Evolutionary conservation across 2,329 filamentous ascomycete genomes (phyloP).

Genomic region (Fusarium sp.): DNA sequence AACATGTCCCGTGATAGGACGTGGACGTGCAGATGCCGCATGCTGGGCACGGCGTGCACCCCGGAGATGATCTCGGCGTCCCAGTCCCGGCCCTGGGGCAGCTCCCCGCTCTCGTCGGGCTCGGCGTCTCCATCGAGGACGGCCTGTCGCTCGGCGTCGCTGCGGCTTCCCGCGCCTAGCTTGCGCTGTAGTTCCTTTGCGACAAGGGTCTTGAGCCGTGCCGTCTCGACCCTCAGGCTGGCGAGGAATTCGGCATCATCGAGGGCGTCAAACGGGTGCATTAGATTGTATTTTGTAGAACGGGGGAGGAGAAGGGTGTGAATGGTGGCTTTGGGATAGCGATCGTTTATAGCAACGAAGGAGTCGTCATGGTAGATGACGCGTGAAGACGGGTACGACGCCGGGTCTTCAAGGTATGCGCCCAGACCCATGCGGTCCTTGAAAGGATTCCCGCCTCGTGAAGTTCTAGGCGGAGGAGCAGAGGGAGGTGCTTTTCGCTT

Average conservation of each 20-base stretch:
- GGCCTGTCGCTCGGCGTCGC: constrained; percentile 76
- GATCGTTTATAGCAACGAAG: constrained; percentile 85
- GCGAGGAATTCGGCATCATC: constrained; percentile 79
- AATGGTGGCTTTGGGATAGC: constrained; percentile 87
- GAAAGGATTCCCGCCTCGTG: constrained; percentile 54
- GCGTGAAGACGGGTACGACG: constrained; percentile 70
- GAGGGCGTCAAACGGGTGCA: constrained; percentile 86
- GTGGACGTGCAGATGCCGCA: constrained; percentile 94
- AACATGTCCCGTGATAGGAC: constrained; percentile 86
- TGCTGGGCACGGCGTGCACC: constrained; percentile 89
- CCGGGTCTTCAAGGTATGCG: constrained; percentile 76
- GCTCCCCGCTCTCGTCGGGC: constrained; percentile 48
- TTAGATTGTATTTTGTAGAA: constrained; percentile 69
- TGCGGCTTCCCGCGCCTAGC: constrained; percentile 74
- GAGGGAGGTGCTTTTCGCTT: constrained; percentile 53
- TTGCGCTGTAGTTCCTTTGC: constrained; percentile 81
- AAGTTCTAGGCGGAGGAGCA: constrained; percentile 30
- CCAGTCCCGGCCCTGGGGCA: constrained; percentile 87
- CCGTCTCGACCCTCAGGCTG: constrained; percentile 73
- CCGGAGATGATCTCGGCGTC: constrained; percentile 80
- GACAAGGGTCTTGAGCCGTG: constrained; percentile 74
- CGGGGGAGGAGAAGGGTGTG: constrained; percentile 93
- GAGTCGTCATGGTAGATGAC: constrained; percentile 78
- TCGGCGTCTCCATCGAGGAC: constrained; percentile 73
- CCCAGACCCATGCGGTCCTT: constrained; percentile 74